Evolutionary conservation across 192 early-diverging fungal species (phyloP).

Genomic region (Backusella mclennaniae): DNA sequence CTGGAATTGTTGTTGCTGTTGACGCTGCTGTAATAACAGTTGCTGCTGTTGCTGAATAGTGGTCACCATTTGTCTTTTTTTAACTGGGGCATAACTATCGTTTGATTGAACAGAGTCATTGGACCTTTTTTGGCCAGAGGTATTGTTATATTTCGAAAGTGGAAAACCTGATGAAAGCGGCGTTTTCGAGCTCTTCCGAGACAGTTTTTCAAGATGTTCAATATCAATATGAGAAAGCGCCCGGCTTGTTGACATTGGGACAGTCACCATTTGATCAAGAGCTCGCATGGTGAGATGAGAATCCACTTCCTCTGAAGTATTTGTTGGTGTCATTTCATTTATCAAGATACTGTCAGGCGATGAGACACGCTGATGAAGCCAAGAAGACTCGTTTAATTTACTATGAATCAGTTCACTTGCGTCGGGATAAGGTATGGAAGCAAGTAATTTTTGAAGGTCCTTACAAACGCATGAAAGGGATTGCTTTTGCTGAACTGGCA

Average conservation of each 20-base stretch:
- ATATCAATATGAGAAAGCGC: background rate
- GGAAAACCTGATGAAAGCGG: background rate
- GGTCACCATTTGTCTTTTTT: background rate
- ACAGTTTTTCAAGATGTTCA: conserved; percentile 9
- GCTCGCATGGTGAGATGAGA: background rate
- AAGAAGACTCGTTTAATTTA: background rate
- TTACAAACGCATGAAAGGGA: background rate
- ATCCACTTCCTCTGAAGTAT: background rate
- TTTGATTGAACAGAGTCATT: background rate
- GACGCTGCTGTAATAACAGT: background rate
- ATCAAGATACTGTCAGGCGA: background rate
- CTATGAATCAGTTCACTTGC: background rate
- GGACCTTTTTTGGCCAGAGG: background rate
- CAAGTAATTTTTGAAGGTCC: background rate
- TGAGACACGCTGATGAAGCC: too few relatives aligned
- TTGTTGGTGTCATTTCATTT: background rate
- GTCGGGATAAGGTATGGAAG: background rate
- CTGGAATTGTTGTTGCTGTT: background rate
- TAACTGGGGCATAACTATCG: background rate
- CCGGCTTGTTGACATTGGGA: background rate
- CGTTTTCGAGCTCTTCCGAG: background rate
- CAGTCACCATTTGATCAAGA: background rate
- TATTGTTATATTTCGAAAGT: background rate
- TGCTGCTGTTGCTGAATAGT: conserved; percentile 5
- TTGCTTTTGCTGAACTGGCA: background rate